These are phyloP conservation scores for Chlamydomonas eustigma DNA, from an alignment of 139 green algal species.

Conservation along the genomic window DNA sequence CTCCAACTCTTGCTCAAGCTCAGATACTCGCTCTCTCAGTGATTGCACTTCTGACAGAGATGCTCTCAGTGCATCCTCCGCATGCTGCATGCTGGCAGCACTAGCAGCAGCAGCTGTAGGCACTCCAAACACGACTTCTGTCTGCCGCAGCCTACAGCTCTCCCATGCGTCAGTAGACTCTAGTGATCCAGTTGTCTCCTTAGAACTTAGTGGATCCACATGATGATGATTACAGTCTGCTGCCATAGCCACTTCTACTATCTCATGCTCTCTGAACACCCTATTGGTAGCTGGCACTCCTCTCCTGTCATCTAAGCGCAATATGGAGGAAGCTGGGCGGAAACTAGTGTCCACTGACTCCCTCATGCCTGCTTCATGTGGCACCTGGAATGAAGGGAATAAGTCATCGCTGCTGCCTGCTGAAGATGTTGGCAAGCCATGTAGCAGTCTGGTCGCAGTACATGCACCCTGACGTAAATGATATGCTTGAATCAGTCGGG, in stretches of 20 bases:
- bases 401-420: background rate
- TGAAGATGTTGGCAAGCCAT: background rate
- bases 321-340: too few species aligned
- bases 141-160: too few species aligned
- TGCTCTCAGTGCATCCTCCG: conserved; percentile 11
- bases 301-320: too few species aligned
- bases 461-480: background rate
- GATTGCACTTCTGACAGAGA: conserved; percentile 11
- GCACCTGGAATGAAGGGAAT: background rate
- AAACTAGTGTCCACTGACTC: background rate
- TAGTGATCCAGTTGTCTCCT: too few species aligned
- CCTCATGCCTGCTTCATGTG: too few species aligned
- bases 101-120: background rate
- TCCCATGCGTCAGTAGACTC: background rate
- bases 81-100: conserved; percentile 5
- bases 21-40: conserved; percentile 12
- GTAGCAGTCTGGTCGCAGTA: background rate
- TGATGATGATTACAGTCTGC: too few species aligned
- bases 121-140: too few species aligned
- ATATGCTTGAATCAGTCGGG: background rate
- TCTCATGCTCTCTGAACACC: too few species aligned
- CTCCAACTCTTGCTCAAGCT: conserved; percentile 1
- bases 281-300: background rate
- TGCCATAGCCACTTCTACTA: too few species aligned
- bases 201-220: too few species aligned